Evolutionary conservation across 225 moss, liverwort and hornwort species (phyloP), one percentile per base, ranked within the genome.

Genomic region (Takakia lepidozioides): DNA sequence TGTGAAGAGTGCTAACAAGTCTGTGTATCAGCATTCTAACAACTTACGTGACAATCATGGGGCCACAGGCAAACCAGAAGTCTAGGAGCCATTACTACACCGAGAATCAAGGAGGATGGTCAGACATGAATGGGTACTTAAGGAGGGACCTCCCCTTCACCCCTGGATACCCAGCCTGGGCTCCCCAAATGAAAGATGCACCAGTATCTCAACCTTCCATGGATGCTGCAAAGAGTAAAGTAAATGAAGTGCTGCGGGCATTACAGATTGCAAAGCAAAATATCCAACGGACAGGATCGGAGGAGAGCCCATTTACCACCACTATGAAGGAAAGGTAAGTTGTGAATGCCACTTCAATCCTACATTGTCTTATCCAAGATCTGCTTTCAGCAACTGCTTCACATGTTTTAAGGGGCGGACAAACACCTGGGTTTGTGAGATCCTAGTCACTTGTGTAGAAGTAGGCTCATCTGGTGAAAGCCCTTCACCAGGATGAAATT

Each of bases 81-180:
- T n/a, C n/a, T n/a, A n/a, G n/a, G n/a, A n/a, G n/a, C n/a, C n/a
- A n/a, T n/a, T n/a, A n/a, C n/a, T n/a, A n/a, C n/a, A n/a, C n/a
- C n/a, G n/a, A n/a, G n/a, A n/a, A n/a, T n/a, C n/a, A 20, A 21
- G 45, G 21, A 46, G 22, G 45, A 46, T 8, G 20, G 45, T 29
- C 55, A 51, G 61, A 61, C 34, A 58, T 49, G 44, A 60, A 62
- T 46, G 66, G n/a, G n/a, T n/a, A 41, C 46, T 35, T 52, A 35
- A 60, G 54, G 43, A 52, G 39, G 11, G 66, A 73, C 48, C 63
- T 63, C 17, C 52, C 26, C 3, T 56, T 73, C 18, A 70, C 69
- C 56, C 73, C 73, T 63, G 73, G 73, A 44, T 78, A 78, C 59
- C 78, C 78, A 52, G 59, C 65, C 34, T 69, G 53, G 52, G 78